Evolutionary conservation across 192 early-diverging fungal species (phyloP).

Genomic region (Coemansia sp.): DNA sequence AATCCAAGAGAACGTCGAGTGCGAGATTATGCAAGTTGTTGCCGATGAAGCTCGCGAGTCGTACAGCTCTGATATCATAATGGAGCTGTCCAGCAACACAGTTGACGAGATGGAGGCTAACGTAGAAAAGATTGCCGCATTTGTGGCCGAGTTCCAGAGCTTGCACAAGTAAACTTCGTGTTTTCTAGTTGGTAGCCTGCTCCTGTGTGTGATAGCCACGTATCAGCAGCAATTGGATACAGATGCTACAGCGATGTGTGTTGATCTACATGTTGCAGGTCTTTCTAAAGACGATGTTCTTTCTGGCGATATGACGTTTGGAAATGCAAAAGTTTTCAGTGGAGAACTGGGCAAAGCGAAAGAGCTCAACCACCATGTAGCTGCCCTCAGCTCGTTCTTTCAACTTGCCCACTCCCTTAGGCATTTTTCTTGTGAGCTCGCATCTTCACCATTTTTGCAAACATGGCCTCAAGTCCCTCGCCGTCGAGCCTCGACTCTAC

Average conservation of each 20-base stretch:
- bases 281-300: background rate
- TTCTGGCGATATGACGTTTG: background rate
- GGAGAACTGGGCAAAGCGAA: too few species aligned
- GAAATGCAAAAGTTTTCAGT: too few species aligned
- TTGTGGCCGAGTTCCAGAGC: constrained; percentile 54
- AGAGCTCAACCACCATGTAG: too few species aligned
- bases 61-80: constrained; percentile 72
- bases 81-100: constrained; percentile 75
- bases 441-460: too few species aligned
- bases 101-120: constrained; percentile 91
- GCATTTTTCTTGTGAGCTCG: too few species aligned
- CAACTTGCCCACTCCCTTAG: too few species aligned
- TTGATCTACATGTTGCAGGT: background rate
- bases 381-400: too few species aligned
- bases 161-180: background rate
- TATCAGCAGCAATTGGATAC: background rate
- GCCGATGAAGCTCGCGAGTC: constrained; percentile 83
- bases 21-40: constrained; percentile 97
- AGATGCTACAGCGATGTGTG: background rate
- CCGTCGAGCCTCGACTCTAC: constrained; percentile 7
- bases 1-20: constrained; percentile 88
- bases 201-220: too few species aligned
- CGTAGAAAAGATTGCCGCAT: constrained; percentile 68
- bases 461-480: background rate
- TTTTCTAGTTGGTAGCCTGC: background rate